Evolutionary conservation across 192 early-diverging fungal genomes (phyloP).

Genomic region (Coemansia sp.): DNA sequence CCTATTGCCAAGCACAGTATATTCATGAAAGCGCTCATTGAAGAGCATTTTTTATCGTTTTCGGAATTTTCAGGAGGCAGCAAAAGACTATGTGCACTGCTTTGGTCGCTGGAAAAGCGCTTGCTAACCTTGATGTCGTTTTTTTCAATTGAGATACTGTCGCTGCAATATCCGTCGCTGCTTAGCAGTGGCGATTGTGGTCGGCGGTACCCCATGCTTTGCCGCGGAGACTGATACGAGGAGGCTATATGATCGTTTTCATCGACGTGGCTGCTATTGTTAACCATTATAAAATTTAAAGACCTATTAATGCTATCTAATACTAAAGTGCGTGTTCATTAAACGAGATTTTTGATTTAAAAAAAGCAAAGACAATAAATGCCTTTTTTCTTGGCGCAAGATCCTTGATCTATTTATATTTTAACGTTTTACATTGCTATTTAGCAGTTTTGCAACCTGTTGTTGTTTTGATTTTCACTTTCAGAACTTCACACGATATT

Average conservation of each 20-base stretch:
- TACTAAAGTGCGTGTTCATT: too few relatives aligned
- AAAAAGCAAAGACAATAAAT: too few relatives aligned
- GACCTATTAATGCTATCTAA: too few relatives aligned
- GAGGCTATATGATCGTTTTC: background rate
- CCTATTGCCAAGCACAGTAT: conserved; percentile 49
- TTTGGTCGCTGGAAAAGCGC: background rate
- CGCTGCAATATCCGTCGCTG: background rate
- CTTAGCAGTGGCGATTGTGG: background rate
- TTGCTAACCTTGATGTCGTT: background rate
- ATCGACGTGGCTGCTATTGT: background rate
- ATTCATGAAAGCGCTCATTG: conserved; percentile 39
- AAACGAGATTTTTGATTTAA: too few relatives aligned
- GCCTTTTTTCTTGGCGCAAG: too few relatives aligned
- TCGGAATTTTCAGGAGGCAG: background rate
- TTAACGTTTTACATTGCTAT: too few relatives aligned
- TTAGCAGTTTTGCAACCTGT: too few relatives aligned
- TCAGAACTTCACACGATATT: background rate
- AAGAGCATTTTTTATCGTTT: conserved; percentile 22
- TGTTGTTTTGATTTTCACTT: too few relatives aligned
- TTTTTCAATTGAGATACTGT: background rate
- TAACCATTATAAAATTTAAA: background rate
- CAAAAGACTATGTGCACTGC: background rate
- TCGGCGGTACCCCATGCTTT: background rate
- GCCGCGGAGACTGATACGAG: background rate
- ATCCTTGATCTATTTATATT: too few relatives aligned